These are phyloP conservation scores for Lactifluus pinguis DNA, from an alignment of 768 basidiomycete genomes.

Conservation along the genomic window DNA sequence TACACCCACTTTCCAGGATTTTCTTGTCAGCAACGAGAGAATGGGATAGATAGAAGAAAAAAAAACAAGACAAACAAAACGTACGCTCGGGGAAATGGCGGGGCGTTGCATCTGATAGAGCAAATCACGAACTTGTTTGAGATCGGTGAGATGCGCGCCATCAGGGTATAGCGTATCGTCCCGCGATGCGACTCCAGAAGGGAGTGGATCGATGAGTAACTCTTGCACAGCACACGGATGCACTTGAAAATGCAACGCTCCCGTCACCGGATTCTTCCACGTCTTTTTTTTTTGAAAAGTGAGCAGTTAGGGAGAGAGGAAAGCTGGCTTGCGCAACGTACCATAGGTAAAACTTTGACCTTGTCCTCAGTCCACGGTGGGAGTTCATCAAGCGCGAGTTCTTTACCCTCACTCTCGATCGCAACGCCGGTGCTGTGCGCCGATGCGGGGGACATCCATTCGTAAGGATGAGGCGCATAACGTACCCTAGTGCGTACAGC, in stretches of 20 bases:
- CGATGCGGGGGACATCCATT: conserved; percentile 75
- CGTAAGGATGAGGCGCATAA: conserved; percentile 79
- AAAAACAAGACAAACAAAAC: conserved; percentile 18
- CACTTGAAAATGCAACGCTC: conserved; percentile 78
- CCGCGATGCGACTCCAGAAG: conserved; percentile 39
- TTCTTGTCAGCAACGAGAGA: not conserved
- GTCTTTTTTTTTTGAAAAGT: conserved; percentile 38
- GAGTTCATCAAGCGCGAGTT: conserved; percentile 54
- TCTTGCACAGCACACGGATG: conserved; percentile 71
- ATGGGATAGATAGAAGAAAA: not conserved
- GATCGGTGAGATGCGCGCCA: conserved; percentile 65
- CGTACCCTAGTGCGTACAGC: conserved; percentile 65
- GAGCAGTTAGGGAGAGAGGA: not conserved
- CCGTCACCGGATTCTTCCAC: conserved; percentile 91
- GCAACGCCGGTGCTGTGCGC: conserved; percentile 71
- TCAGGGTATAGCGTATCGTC: conserved; percentile 74
- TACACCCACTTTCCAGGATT: conserved; percentile 53
- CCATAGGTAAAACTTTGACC: conserved; percentile 63
- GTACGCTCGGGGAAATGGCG: conserved; percentile 69
- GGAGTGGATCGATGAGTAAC: conserved; percentile 66
- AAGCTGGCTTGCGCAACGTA: conserved; percentile 20
- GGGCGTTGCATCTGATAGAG: conserved; percentile 85
- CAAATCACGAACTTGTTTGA: conserved; percentile 60
- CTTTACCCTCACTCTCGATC: conserved; percentile 66
- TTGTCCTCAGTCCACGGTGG: conserved; percentile 77